Evolutionary conservation across 2,329 filamentous ascomycete genomes (phyloP), one percentile per base, ranked within the genome.

Genomic region (Pestalotiopsis sp.): DNA sequence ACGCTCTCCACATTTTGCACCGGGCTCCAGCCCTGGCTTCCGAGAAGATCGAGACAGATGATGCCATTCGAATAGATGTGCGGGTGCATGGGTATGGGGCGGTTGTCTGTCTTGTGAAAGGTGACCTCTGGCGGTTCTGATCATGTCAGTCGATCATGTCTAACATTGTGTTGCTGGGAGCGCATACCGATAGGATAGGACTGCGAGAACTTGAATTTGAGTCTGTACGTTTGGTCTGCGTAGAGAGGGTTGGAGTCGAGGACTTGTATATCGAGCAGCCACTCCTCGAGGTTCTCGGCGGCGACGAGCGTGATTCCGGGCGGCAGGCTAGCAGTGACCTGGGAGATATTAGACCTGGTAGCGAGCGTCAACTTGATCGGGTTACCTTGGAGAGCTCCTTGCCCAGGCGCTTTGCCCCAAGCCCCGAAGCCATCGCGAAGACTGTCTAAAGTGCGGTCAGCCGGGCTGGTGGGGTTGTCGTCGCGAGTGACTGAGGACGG

Each of bases 61-160:
- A 98, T 97, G 75, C 96, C 96, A 81, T 99, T 99, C 75, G 93
- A 96, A 84, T 99, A 99, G 80, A 99, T 93, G 83, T 99, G 96
- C 3, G 96, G 96, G 77, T 99, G 96, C 80, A 97, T 95, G 1
- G 96, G 96, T 75, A 99, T 95, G 49, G 87, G 86, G 59, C 89
- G 87, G 74, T 87, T 84, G 41, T 89, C 80, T 66, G 88, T 83
- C 74, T 90, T 85, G 67, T 93, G 86, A 78, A 99, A 99, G 68
- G 93, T 92, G 73, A 98, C 96, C 85, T 99, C 96, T 27, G 96
- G 96, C 0, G 96, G 92, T 84, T 98, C 95, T 97, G 75, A 23
- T 60, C 66, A 36, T 13, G 27, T 40, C 17, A 40, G 27, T 3
- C n/a, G n/a, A 13, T 6, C 13, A 36, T 27, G 57, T 59, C 14